Evolutionary conservation across 1,284 basidiomycete genomes (phyloP).

Genomic region (Sanghuangporus weigelae): DNA sequence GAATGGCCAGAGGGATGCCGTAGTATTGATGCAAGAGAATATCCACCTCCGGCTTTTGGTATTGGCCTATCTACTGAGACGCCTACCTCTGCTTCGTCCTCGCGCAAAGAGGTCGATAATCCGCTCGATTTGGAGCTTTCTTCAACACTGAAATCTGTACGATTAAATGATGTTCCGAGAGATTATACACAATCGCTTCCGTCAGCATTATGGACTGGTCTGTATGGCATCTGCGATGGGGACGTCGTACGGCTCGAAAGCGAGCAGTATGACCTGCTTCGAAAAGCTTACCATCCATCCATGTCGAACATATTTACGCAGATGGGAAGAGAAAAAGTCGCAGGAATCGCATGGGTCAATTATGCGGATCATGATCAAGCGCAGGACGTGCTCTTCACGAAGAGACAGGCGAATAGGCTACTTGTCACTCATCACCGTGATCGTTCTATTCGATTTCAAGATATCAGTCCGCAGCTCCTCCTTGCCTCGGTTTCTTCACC

Average conservation of each 20-base stretch:
- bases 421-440: conserved; percentile 65
- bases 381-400: conserved; percentile 21
- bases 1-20: conserved; percentile 38
- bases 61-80: conserved; percentile 10
- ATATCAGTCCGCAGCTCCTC: conserved; percentile 65
- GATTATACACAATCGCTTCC: conserved; percentile 32
- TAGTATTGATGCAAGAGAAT: conserved; percentile 45
- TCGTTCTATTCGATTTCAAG: conserved; percentile 61
- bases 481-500: conserved; percentile 39
- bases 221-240: conserved; percentile 36
- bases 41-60: conserved; percentile 49
- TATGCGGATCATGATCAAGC: conserved; percentile 39
- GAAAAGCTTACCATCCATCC: background rate
- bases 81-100: conserved; percentile 16
- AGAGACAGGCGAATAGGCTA: conserved; percentile 55
- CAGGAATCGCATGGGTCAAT: conserved; percentile 49
- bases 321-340: conserved; percentile 26
- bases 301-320: background rate
- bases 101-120: conserved; percentile 20
- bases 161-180: conserved; percentile 36
- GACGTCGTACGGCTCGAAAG: conserved; percentile 40
- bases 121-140: conserved; percentile 37
- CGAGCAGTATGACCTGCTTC: conserved; percentile 36
- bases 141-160: conserved; percentile 38
- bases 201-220: conserved; percentile 35